Evolutionary conservation across 2,329 filamentous ascomycete species (phyloP), one percentile per base, ranked within the genome.

Genomic region (Fusarium camptoceras): DNA sequence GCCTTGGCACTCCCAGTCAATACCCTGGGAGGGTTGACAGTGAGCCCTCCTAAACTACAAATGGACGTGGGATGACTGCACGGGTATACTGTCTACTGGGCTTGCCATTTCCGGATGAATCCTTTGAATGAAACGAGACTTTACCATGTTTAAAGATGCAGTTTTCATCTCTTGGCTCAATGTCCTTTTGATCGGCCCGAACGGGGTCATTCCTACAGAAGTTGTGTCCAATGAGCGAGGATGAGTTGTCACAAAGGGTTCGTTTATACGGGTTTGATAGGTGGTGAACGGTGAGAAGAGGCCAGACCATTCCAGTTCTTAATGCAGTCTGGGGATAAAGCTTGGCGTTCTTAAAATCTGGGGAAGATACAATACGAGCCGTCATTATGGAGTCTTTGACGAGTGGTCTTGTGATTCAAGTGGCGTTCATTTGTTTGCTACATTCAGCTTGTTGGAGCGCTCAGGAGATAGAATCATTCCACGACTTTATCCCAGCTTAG

Each of bases 1-100:
- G 24, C 18, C 59, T 64, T 64, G 60, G 61, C 59, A 46, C 7
- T 28, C 27, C 44, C 51, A 42, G 24, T 43, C 20, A 46, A 39
- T 43, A 28, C 37, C 46, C 49, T 34, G 28, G 59, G 37, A 64
- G 34, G 60, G 60, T 64, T 42, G 60, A 64, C 60, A 64, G 60
- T 64, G 60, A 64, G 31, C 60, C 60, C 60, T 64, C 60, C 60
- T 31, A 44, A 22, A 37, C 16, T 46, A 24, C 8, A 30, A 55
- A 43, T 44, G 22, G 25, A 25, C 60, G 59, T 64, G 59, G 49
- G 60, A 46, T 53, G 34, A 42, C 27, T 31, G 51, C 28, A 31
- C 51, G 41, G 51, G 37, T 44, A 55, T 55, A 46, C 39, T 55
- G 28, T 55, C 41, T 31, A 22, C 18, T 20, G 41, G 16, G 41